phyloP scores from a whole-genome alignment of 2,329 filamentous ascomycete species.

The Botrytis aclada region DNA sequence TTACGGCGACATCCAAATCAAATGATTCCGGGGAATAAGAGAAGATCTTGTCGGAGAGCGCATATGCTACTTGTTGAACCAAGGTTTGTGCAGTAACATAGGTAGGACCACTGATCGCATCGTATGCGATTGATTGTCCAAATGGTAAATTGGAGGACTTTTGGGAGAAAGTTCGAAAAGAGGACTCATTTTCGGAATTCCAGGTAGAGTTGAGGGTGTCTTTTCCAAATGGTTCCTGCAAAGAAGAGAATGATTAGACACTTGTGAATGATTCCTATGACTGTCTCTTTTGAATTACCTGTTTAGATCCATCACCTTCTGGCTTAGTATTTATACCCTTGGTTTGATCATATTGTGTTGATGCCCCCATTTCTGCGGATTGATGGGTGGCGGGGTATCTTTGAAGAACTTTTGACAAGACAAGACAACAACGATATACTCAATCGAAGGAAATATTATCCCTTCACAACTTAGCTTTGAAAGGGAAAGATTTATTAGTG shows the following conservation, averaged over 20 bases:
- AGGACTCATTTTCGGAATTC: constrained; percentile 32
- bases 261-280: constrained; percentile 21
- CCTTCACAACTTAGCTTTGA: constrained; percentile 12
- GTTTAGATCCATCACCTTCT: constrained; percentile 26
- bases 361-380: constrained; percentile 28
- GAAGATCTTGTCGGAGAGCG: constrained; percentile 95
- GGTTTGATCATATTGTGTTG: constrained; percentile 29
- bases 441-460: constrained; percentile 8
- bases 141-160: constrained; percentile 55
- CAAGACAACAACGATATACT: neutral
- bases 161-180: constrained; percentile 33
- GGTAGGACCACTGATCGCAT: constrained; percentile 75
- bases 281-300: constrained; percentile 24
- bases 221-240: constrained; percentile 33
- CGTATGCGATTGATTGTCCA: constrained; percentile 52
- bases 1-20: constrained; percentile 80
- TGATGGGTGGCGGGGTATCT: constrained; percentile 13
- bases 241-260: constrained; percentile 12
- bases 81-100: constrained; percentile 92
- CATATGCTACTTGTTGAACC: constrained; percentile 93
- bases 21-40: constrained; percentile 94
- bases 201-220: constrained; percentile 34
- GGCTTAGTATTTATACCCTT: constrained; percentile 33
- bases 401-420: neutral
- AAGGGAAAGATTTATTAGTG: constrained; percentile 12